These are phyloP conservation scores for Beauveria sp. DNA, from an alignment of 2,329 filamentous ascomycete species.

Conservation along the genomic window DNA sequence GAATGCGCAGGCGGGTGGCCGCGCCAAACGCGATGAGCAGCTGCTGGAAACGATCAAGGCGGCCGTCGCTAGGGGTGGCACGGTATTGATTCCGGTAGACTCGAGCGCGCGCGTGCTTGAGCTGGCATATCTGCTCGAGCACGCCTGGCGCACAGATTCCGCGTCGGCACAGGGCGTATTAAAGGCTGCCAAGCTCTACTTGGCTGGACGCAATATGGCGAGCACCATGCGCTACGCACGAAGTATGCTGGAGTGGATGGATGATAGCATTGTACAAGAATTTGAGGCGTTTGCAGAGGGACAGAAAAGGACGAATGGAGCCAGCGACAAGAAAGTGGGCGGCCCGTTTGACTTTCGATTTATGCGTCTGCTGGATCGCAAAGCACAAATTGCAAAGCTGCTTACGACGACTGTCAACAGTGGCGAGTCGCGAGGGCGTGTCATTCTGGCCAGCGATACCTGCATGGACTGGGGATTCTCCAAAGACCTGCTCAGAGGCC, in stretches of 20 bases:
- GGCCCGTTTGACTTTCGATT: conserved; percentile 89
- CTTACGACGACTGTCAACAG: conserved; percentile 39
- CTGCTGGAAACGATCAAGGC: conserved; percentile 74
- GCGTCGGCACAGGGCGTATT: conserved; percentile 43
- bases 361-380: conserved; percentile 74
- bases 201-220: conserved; percentile 79
- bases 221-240: conserved; percentile 85
- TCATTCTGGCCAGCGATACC: conserved; percentile 85
- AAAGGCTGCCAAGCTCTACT: conserved; percentile 57
- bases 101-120: conserved; percentile 93
- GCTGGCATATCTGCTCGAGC: conserved; percentile 84
- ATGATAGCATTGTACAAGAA: conserved; percentile 86
- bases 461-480: conserved; percentile 95
- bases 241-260: conserved; percentile 99
- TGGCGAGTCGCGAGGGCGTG: conserved; percentile 45
- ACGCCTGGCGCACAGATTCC: conserved; percentile 71
- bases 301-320: conserved; percentile 37
- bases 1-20: conserved; percentile 60
- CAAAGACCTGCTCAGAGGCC: conserved; percentile 63
- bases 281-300: conserved; percentile 66
- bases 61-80: conserved; percentile 75
- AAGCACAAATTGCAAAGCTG: conserved; percentile 69
- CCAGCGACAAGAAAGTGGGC: conserved; percentile 44
- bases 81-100: conserved; percentile 87
- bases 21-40: conserved; percentile 76